A percentile compares a stretch with the other conserved stretches of the same genome.
These are phyloP conservation scores for Euphrasia confusa DNA, from an alignment of 257 asterid genomes.

Conservation along the genomic window DNA sequence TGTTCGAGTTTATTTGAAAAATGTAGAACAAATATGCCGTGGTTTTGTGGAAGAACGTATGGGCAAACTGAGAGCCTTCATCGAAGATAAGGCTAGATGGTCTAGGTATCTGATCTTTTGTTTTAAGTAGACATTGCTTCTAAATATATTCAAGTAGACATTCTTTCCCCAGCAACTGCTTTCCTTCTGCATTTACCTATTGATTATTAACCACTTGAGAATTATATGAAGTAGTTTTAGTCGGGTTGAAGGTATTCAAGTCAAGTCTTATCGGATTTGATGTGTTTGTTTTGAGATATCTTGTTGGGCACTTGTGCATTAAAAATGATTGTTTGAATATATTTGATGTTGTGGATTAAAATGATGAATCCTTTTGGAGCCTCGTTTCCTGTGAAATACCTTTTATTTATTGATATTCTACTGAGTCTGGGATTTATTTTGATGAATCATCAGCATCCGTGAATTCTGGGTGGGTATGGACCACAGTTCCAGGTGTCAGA, in stretches of 20 bases:
- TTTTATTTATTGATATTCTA: background rate
- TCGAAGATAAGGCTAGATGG: constrained; percentile 87
- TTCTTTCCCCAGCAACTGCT: background rate
- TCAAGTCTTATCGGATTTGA: background rate
- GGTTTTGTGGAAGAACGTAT: constrained; percentile 82
- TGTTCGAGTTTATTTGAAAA: constrained; percentile 73
- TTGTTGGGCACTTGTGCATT: background rate
- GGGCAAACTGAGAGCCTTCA: constrained; percentile 64
- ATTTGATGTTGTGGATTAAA: background rate
- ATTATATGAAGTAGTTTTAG: too few relatives aligned
- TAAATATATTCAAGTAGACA: background rate
- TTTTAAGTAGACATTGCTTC: background rate
- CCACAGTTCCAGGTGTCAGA: constrained; percentile 49
- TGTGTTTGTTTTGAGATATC: background rate
- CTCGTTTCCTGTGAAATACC: background rate
- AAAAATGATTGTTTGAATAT: background rate
- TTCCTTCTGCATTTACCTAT: background rate
- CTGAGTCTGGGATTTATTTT: background rate
- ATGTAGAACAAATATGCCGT: constrained; percentile 83
- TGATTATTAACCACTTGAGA: background rate
- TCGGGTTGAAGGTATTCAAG: too few relatives aligned
- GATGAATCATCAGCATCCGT: constrained; percentile 53
- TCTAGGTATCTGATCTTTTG: constrained; percentile 52
- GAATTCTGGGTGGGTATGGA: constrained; percentile 70
- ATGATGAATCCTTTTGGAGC: background rate